Evolutionary conservation across 805 yeast species (phyloP).

Genomic region (Wickerhamiella lipophila): DNA sequence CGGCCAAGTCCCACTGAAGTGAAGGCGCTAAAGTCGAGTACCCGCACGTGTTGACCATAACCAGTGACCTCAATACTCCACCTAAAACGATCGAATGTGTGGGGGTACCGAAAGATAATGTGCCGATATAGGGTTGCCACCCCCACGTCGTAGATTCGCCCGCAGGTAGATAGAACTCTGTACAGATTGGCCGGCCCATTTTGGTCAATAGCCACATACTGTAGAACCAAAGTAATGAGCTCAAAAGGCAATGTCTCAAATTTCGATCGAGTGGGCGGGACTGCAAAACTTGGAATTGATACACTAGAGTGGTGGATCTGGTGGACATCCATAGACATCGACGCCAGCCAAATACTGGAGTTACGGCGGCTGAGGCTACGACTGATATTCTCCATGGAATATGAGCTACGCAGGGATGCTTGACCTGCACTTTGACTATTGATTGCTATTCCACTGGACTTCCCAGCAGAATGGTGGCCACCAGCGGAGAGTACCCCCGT

Average conservation of each 20-base stretch:
- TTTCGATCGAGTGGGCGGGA: not conserved
- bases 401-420: not conserved
- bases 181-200: constrained; percentile 15
- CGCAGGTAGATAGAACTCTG: constrained; percentile 22
- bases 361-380: constrained; percentile 13
- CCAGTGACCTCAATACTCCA: constrained; percentile 42
- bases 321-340: constrained; percentile 15
- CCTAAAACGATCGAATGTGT: constrained; percentile 60
- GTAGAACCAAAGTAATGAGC: constrained; percentile 21
- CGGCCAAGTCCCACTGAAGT: constrained; percentile 84
- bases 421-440: no score
- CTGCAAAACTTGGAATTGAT: not conserved
- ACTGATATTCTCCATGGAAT: not conserved
- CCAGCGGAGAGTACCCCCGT: not conserved
- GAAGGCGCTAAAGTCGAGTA: constrained; percentile 76
- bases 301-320: constrained; percentile 11
- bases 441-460: not conserved
- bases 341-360: constrained; percentile 17
- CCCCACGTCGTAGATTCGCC: constrained; percentile 27
- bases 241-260: constrained; percentile 21
- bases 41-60: constrained; percentile 41
- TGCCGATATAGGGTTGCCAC: constrained; percentile 29
- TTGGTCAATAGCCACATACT: constrained; percentile 18
- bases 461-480: not conserved
- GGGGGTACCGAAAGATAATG: constrained; percentile 58